Evolutionary conservation across 2,329 filamentous ascomycete species (phyloP).

Genomic region (Talaromyces pinophilus): DNA sequence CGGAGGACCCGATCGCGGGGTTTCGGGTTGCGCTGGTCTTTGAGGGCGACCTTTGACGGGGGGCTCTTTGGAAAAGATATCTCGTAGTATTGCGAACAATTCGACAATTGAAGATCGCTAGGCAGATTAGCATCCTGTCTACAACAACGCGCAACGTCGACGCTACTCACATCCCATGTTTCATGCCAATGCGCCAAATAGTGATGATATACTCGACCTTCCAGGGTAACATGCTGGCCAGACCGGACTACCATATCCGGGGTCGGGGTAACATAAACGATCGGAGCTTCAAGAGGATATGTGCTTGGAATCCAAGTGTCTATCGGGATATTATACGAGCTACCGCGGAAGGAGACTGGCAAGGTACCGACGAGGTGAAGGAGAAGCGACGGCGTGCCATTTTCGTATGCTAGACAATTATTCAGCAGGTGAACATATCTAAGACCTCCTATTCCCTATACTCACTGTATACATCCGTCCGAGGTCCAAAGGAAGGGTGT

Average conservation of each 20-base stretch:
- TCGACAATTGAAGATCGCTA: constrained; percentile 81
- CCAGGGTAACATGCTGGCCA: constrained; percentile 91
- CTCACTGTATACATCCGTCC: constrained; percentile 94
- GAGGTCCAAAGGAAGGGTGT: constrained; percentile 76
- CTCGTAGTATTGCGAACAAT: constrained; percentile 77
- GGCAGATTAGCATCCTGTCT: not conserved
- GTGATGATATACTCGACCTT: constrained; percentile 92
- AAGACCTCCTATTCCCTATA: constrained; percentile 23
- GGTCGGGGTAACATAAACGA: constrained; percentile 85
- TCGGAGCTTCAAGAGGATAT: constrained; percentile 81
- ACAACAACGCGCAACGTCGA: constrained; percentile 15
- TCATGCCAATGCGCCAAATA: constrained; percentile 88
- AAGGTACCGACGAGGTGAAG: constrained; percentile 84
- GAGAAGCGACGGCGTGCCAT: constrained; percentile 81
- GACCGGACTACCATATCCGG: constrained; percentile 86
- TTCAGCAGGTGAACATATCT: not conserved
- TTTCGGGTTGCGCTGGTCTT: constrained; percentile 27
- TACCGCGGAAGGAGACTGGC: constrained; percentile 87
- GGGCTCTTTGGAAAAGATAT: constrained; percentile 91
- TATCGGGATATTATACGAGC: constrained; percentile 85
- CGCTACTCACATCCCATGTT: constrained; percentile 82
- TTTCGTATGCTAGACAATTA: constrained; percentile 70
- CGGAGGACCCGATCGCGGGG: constrained; percentile 54
- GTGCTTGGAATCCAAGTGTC: constrained; percentile 90
- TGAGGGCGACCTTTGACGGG: constrained; percentile 71